Evolutionary conservation across 495 filamentous ascomycete genomes (phyloP).

Genomic region (Penicillium canescens): DNA sequence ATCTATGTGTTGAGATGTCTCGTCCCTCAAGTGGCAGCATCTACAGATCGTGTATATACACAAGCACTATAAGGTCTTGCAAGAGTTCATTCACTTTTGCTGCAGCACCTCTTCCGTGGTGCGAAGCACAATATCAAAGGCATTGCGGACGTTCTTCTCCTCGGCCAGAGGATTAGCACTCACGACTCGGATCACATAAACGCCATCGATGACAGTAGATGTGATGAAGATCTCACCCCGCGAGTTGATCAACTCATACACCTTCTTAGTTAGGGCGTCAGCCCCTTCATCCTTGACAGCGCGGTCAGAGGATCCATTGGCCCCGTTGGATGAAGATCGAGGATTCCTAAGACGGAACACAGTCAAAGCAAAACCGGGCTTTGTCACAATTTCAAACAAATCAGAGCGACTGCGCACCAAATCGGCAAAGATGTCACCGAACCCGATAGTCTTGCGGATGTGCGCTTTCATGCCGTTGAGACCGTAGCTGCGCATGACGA

Average conservation of each 20-base stretch:
- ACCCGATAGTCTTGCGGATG: conserved; percentile 62
- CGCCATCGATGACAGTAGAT: conserved; percentile 69
- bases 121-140: conserved; percentile 77
- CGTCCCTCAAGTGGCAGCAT: too few relatives aligned
- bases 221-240: conserved; percentile 84
- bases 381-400: conserved; percentile 75
- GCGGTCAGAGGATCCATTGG: conserved; percentile 20
- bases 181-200: conserved; percentile 81
- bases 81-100: conserved; percentile 6
- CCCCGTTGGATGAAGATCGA: conserved; percentile 18
- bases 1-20: too few relatives aligned
- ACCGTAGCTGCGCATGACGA: conserved; percentile 87
- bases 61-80: too few relatives aligned
- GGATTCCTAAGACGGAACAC: conserved; percentile 61
- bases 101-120: conserved; percentile 61
- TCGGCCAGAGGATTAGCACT: conserved; percentile 68
- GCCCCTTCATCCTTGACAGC: conserved; percentile 46
- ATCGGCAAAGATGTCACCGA: conserved; percentile 70
- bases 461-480: conserved; percentile 73
- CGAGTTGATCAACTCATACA: conserved; percentile 76
- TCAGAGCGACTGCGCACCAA: conserved; percentile 62
- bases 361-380: conserved; percentile 77
- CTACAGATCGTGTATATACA: too few relatives aligned
- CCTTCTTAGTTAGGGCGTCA: conserved; percentile 71
- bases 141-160: conserved; percentile 68